These are phyloP conservation scores for Trifolium dubium DNA, from an alignment of 306 rosid genomes.

Conservation along the genomic window DNA sequence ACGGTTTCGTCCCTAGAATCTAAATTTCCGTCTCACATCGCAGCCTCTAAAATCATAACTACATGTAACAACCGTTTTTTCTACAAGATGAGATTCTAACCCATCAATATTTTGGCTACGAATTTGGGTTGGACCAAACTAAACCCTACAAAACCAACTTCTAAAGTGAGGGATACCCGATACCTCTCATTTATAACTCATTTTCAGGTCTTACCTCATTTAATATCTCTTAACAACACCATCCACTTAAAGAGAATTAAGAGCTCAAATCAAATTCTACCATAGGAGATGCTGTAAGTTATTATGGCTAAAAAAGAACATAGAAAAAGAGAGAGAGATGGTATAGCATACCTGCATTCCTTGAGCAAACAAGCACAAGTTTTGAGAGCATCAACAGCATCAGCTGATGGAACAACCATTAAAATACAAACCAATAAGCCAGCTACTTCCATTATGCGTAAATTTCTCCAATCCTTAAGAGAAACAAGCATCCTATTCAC, in stretches of 20 bases:
- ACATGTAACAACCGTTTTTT: neutral
- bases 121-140: neutral
- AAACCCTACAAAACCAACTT: neutral
- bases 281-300: neutral
- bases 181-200: neutral
- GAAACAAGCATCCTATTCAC: slow-evolving; percentile 39
- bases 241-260: neutral
- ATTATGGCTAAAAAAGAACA: neutral
- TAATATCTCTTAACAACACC: neutral
- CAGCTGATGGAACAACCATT: slow-evolving; percentile 74
- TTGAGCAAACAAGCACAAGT: slow-evolving; percentile 91
- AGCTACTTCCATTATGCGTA: slow-evolving; percentile 50
- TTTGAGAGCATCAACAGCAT: slow-evolving; percentile 92
- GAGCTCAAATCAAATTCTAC: neutral
- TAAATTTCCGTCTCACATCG: no score
- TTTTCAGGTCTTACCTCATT: neutral
- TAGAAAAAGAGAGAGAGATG: neutral
- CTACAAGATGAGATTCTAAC: neutral
- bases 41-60: neutral
- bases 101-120: neutral
- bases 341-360: slow-evolving; percentile 80
- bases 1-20: no score
- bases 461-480: slow-evolving; percentile 59
- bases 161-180: neutral
- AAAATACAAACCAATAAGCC: slow-evolving; percentile 60